Conservation (phyloP, 345 rosid species). For the Gynandropsis gynandra region DNA sequence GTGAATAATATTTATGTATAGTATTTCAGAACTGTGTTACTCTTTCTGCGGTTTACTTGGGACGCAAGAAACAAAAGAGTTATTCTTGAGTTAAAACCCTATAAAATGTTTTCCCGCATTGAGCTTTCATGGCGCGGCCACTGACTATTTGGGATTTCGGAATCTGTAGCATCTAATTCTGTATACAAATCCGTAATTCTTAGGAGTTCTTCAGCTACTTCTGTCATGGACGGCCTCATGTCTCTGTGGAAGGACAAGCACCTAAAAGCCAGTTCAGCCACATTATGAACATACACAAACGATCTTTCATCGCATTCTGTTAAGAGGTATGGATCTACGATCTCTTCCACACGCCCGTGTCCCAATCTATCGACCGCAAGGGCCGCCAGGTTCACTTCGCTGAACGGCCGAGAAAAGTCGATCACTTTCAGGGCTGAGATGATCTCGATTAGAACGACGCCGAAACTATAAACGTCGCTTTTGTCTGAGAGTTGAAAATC, state of each 20-base stretch:
- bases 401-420: conserved; percentile 43
- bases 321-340: conserved; percentile 45
- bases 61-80: too few species aligned
- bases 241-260: conserved; percentile 63
- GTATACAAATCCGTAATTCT: conserved; percentile 30
- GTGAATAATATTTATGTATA: too few species aligned
- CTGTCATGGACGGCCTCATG: conserved; percentile 60
- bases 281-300: conserved; percentile 35
- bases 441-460: conserved; percentile 61
- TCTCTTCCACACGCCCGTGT: conserved; percentile 43
- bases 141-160: too few species aligned
- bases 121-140: too few species aligned
- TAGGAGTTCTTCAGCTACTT: conserved; percentile 48
- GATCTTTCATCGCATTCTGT: conserved; percentile 36
- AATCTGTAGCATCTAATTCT: conserved; percentile 3
- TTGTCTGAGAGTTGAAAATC: conserved; percentile 78
- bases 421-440: conserved; percentile 56
- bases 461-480: conserved; percentile 79
- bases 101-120: too few species aligned
- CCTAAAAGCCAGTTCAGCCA: conserved; percentile 69
- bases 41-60: too few species aligned
- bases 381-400: conserved; percentile 60
- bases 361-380: conserved; percentile 52
- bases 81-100: too few species aligned
- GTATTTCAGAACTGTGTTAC: too few species aligned